These are phyloP conservation scores for Paradendryphiella salina DNA, from an alignment of 2,329 filamentous ascomycete species.

Conservation along the genomic window DNA sequence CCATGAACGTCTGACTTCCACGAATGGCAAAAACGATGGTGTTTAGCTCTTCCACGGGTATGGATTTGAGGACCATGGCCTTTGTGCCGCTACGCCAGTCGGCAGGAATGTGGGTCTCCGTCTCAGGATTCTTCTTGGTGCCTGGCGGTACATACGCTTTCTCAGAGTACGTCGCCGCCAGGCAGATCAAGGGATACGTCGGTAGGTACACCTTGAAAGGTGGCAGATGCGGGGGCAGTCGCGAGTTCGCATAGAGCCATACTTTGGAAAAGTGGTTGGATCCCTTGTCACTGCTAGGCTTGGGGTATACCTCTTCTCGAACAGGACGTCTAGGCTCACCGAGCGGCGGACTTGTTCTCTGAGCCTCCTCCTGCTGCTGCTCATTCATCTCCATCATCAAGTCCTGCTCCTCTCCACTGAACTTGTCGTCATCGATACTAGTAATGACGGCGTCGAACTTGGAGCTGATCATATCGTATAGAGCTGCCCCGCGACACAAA, in stretches of 20 bases:
- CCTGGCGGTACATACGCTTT: constrained; percentile 65
- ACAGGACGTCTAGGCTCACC: constrained; percentile 16
- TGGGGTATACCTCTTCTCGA: constrained; percentile 21
- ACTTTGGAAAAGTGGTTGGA: constrained; percentile 68
- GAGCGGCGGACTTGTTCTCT: constrained; percentile 22
- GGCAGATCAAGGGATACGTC: constrained; percentile 75
- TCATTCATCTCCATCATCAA: constrained; percentile 44
- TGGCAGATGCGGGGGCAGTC: constrained; percentile 67
- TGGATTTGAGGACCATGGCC: constrained; percentile 81
- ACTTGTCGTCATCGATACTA: constrained; percentile 67
- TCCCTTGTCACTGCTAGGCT: constrained; percentile 23
- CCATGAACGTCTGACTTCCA: constrained; percentile 77
- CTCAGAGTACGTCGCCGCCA: constrained; percentile 77
- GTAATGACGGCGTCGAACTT: constrained; percentile 72
- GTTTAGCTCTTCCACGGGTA: constrained; percentile 75
- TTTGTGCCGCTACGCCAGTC: constrained; percentile 77
- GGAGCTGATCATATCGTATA: constrained; percentile 63
- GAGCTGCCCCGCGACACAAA: constrained; percentile 47
- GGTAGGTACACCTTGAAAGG: constrained; percentile 72
- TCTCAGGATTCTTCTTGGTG: constrained; percentile 63
- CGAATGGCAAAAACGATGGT: constrained; percentile 83
- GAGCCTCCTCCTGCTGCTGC: constrained; percentile 19
- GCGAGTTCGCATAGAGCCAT: constrained; percentile 76
- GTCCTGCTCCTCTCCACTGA: constrained; percentile 58
- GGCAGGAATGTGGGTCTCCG: constrained; percentile 69